A percentile compares a stretch with the other conserved stretches of the same genome.
phyloP scores from a whole-genome alignment of 1,139 yeast genomes.

The Diutina rugosa region DNA sequence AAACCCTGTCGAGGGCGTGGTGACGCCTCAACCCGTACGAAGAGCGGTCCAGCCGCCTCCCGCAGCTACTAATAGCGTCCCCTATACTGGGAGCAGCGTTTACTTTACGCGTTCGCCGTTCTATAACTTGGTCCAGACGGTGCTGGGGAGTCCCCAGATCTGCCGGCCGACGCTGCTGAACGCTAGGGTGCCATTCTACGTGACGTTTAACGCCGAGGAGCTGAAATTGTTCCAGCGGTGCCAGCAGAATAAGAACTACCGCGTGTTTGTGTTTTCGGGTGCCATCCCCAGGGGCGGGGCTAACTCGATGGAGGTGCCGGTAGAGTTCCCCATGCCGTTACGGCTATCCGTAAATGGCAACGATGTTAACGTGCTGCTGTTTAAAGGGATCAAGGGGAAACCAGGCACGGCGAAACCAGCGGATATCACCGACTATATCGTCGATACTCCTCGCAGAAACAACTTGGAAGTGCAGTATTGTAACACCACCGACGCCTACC shows the following conservation, averaged over 20 bases:
- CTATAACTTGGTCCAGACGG: constrained; percentile 27
- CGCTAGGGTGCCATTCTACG: constrained; percentile 24
- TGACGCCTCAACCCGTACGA: background rate
- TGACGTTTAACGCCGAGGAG: constrained; percentile 30
- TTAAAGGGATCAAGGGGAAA: constrained; percentile 41
- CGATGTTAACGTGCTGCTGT: constrained; percentile 5
- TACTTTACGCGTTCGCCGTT: constrained; percentile 14
- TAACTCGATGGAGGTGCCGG: constrained; percentile 18
- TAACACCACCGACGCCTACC: constrained; percentile 30
- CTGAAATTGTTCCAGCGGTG: constrained; percentile 10
- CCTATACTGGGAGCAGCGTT: constrained; percentile 5
- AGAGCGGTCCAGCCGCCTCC: background rate
- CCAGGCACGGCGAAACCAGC: constrained; percentile 60
- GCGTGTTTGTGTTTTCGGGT: constrained; percentile 37
- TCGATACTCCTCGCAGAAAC: constrained; percentile 21
- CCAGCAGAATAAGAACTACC: constrained; percentile 9
- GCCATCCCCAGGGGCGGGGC: constrained; percentile 11
- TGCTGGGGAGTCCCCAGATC: constrained; percentile 35
- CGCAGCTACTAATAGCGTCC: background rate
- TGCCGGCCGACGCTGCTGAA: constrained; percentile 19
- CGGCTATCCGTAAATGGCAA: constrained; percentile 40
- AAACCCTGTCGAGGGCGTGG: background rate
- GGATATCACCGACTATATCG: constrained; percentile 21
- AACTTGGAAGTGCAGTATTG: constrained; percentile 39
- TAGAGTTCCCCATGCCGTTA: constrained; percentile 46